phyloP scores from a whole-genome alignment of 257 asterid species.

The Eustoma russellianum region DNA sequence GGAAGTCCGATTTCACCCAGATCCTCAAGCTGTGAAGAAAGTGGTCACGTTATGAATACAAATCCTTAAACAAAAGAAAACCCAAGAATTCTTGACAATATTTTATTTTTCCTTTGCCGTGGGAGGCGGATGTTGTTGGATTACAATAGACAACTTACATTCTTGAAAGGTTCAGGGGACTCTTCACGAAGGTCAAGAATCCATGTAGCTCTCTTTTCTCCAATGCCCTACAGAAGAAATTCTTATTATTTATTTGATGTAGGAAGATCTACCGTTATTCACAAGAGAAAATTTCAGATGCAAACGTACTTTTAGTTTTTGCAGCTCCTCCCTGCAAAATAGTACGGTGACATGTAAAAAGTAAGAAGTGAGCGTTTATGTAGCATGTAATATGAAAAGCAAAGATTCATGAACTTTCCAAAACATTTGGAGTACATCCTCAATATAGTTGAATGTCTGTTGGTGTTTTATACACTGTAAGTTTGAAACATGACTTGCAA shows the following conservation, averaged over 20 bases:
- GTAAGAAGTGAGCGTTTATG: neutral
- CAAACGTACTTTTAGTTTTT: conserved; percentile 39
- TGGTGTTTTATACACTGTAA: no score
- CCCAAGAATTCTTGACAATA: neutral
- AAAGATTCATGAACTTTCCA: no score
- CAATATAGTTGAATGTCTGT: no score
- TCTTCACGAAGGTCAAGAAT: conserved; percentile 70
- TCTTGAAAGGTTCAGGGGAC: conserved; percentile 73
- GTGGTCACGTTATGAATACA: conserved; percentile 4
- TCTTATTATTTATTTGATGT: neutral
- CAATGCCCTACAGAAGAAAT: conserved; percentile 53
- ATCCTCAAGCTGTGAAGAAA: conserved; percentile 58
- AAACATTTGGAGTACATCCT: no score
- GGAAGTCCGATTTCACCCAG: conserved; percentile 73
- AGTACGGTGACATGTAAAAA: neutral
- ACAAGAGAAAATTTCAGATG: neutral
- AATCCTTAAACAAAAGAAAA: neutral
- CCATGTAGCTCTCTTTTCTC: conserved; percentile 71
- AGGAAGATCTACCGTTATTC: neutral
- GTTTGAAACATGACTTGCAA: no score
- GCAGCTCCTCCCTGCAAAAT: conserved; percentile 60
- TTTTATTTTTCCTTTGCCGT: neutral
- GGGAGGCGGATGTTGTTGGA: neutral
- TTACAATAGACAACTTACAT: conserved; percentile 26
- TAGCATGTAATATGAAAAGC: no score